Conservation (phyloP, 305 asterid species). For the Withania somnifera region DNA sequence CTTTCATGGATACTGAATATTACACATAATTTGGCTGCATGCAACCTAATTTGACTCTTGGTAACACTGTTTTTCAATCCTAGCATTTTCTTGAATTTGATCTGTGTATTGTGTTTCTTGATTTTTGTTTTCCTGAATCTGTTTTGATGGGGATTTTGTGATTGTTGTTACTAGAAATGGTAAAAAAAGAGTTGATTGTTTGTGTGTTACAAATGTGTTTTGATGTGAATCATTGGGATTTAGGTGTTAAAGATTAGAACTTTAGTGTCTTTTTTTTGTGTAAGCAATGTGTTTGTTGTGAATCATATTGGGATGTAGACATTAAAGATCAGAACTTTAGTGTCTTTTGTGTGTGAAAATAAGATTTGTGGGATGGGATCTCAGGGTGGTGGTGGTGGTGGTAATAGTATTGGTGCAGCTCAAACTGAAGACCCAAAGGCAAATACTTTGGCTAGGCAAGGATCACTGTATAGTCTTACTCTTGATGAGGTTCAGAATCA, state of each 20-base stretch:
- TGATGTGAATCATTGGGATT: neutral
- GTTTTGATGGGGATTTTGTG: conserved; percentile 4
- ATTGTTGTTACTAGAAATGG: neutral
- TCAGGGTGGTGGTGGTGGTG: conserved; percentile 47
- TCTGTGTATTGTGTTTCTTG: neutral
- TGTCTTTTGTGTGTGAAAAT: neutral
- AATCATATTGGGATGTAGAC: neutral
- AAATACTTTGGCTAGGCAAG: conserved; percentile 50
- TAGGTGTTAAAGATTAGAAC: neutral
- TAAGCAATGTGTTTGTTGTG: neutral
- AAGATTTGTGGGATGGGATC: conserved; percentile 44
- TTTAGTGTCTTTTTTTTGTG: neutral
- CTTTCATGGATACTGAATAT: neutral
- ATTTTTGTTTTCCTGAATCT: neutral
- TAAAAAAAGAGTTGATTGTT: neutral
- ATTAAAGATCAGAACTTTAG: neutral
- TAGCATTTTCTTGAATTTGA: conserved; percentile 3
- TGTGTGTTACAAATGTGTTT: neutral
- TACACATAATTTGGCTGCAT: neutral
- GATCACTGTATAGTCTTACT: conserved; percentile 72
- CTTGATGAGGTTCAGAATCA: conserved; percentile 91
- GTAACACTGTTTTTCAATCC: conserved; percentile 2
- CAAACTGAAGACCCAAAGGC: conserved; percentile 21
- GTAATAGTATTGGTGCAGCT: conserved; percentile 2
- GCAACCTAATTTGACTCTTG: conserved; percentile 1